Conservation (phyloP, 805 yeast genomes). For the Suhomyces prunicola region DNA sequence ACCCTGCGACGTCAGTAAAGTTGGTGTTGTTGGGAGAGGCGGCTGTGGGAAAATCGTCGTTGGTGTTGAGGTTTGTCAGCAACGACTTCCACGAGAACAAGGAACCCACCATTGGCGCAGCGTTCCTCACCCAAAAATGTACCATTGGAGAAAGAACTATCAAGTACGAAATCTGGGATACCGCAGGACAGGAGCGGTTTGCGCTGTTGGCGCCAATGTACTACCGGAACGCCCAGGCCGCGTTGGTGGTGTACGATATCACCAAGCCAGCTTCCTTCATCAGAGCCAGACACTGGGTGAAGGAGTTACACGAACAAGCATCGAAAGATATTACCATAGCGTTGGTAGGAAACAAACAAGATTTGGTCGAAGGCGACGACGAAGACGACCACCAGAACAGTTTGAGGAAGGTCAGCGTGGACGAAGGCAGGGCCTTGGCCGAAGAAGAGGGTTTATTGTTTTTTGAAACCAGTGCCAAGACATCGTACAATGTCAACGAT, state of each 20-base stretch:
- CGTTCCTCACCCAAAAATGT: slow-evolving; percentile 91
- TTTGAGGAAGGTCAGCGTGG: slow-evolving; percentile 73
- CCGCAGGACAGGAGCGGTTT: slow-evolving; percentile 97
- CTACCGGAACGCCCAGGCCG: slow-evolving; percentile 96
- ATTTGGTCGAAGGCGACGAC: slow-evolving; percentile 58
- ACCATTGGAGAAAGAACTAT: slow-evolving; percentile 81
- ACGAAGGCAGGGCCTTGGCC: slow-evolving; percentile 85
- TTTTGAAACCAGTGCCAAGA: slow-evolving; percentile 93
- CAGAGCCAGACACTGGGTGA: slow-evolving; percentile 96
- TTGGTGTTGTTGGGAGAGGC: slow-evolving; percentile 94
- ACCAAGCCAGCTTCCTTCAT: slow-evolving; percentile 93
- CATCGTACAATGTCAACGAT: slow-evolving; percentile 83
- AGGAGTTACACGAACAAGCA: slow-evolving; percentile 93
- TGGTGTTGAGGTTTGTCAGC: slow-evolving; percentile 87
- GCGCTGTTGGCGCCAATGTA: slow-evolving; percentile 97
- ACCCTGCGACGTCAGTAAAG: slow-evolving; percentile 70
- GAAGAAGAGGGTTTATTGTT: slow-evolving; percentile 87
- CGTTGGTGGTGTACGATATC: slow-evolving; percentile 90
- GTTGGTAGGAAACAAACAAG: slow-evolving; percentile 88
- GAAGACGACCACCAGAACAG: slow-evolving; percentile 30
- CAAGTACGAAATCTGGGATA: slow-evolving; percentile 93
- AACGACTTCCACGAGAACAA: slow-evolving; percentile 96
- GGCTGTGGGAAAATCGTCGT: slow-evolving; percentile 94
- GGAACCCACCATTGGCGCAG: slow-evolving; percentile 98
- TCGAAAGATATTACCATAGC: slow-evolving; percentile 90